Evolutionary conservation across 768 basidiomycete genomes (phyloP), one percentile per base, ranked within the genome.

Genomic region (Xerocomellus amylosporus): DNA sequence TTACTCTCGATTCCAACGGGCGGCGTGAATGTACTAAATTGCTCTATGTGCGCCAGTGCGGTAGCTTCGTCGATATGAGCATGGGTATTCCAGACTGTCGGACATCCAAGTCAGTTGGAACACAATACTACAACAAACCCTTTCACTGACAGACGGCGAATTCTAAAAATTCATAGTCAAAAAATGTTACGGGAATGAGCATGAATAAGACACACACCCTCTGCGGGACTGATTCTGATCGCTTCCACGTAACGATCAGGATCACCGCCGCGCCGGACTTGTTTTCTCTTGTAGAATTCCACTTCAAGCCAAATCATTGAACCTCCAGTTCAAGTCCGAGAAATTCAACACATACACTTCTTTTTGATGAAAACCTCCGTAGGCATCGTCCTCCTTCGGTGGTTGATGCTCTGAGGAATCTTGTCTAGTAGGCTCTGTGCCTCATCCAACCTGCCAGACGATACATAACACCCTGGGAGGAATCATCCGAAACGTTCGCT

Each of bases 361-460:
- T 87, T 89, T 73, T 85, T 82, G 50, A 91, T 88, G 51, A 85
- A 84, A 4, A 85, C 81, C 60, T 92, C 90, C 0, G 87, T 88
- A 0, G 90, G 88, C 47, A 90, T 66, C 49, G 83, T 80, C 68
- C 83, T 86, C 70, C 83, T 88, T 68, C 75, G 78, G 65, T 78
- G 80, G 19, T 83, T 78, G 12, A 90, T 73, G 47, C 84, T 64
- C 0, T 70, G 74, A 0, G 87, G 87, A n/a, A 90, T 77, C 13
- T 65, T 70, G 54, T 91, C 83, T 5, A 90, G 64, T 13, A 90
- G 68, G 51, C 69, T 69, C 66, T 87, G 83, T 9, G 87, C 85
- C 58, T 82, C 79, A 13, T 74, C 72, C n/a, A 73, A 66, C 53
- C 87, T 74, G 30, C 79, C 78, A 9, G 84, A 58, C 0, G 84